phyloP scores from a whole-genome alignment of 495 filamentous ascomycete species.

The Pyrenula aspistea region DNA sequence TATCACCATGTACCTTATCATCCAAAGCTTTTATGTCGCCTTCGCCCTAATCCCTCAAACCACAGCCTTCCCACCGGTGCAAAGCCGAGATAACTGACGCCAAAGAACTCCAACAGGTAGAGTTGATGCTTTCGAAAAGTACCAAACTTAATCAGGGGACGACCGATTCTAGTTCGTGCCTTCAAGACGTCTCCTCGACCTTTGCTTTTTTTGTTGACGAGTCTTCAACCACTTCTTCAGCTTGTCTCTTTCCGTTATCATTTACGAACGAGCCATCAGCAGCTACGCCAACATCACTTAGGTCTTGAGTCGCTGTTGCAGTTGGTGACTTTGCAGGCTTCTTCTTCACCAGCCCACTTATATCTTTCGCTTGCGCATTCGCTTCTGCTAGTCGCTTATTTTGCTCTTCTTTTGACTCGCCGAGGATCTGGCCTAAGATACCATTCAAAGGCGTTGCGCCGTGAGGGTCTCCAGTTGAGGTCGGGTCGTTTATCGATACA shows the following conservation, averaged over 20 bases:
- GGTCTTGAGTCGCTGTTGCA: constrained; percentile 5
- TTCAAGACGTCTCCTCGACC: constrained; percentile 17
- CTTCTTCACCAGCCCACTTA: constrained; percentile 68
- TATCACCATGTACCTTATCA: too few species aligned
- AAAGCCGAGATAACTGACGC: too few species aligned
- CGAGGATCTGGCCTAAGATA: constrained; percentile 63
- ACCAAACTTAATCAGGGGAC: too few species aligned
- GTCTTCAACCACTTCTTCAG: constrained; percentile 26
- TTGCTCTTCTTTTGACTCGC: constrained; percentile 48
- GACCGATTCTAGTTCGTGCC: too few species aligned
- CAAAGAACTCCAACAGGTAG: too few species aligned
- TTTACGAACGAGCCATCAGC: constrained; percentile 14
- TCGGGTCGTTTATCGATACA: constrained; percentile 45
- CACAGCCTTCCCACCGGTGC: too few species aligned
- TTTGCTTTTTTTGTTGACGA: constrained; percentile 15
- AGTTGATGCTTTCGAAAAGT: too few species aligned
- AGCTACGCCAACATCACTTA: constrained; percentile 4
- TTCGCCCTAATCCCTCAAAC: too few species aligned
- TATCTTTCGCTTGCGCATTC: constrained; percentile 68
- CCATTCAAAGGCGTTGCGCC: constrained; percentile 43
- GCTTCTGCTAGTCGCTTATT: constrained; percentile 63
- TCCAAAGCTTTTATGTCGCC: too few species aligned
- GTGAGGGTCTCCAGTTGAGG: constrained; percentile 27
- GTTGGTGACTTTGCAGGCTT: constrained; percentile 41
- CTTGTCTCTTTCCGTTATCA: constrained; percentile 28